Percentiles rank a stretch among this genome's conserved stretches.
Conservation (phyloP, 345 rosid species). For the Psidium friedrichsthalianum region DNA sequence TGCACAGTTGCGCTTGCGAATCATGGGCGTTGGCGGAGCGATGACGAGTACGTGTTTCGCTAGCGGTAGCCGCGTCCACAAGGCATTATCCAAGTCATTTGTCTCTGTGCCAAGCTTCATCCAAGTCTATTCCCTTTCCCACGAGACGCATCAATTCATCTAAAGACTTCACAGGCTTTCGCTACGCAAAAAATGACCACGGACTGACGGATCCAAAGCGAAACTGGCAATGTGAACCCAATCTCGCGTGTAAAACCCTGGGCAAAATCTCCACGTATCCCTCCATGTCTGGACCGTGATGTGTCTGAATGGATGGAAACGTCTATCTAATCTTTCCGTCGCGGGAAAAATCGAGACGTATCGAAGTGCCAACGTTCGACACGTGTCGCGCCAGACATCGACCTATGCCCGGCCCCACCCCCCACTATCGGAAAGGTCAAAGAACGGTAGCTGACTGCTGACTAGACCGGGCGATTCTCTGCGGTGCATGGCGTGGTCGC, state of each 20-base stretch:
- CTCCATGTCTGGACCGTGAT: neutral
- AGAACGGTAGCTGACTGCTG: neutral
- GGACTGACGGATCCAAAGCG: neutral
- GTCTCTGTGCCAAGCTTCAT: neutral
- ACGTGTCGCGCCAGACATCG: neutral
- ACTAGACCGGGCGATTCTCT: neutral
- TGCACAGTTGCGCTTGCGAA: neutral
- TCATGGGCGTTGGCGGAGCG: neutral
- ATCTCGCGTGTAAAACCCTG: neutral
- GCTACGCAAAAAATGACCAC: neutral
- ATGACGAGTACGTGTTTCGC: neutral
- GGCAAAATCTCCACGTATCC: neutral
- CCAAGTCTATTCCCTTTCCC: neutral
- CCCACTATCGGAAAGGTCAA: neutral
- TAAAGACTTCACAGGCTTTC: neutral
- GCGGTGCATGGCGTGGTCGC: neutral
- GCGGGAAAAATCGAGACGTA: neutral
- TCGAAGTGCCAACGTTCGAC: neutral
- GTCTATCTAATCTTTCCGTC: neutral
- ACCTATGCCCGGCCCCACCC: neutral
- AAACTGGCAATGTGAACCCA: neutral
- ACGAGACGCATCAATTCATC: neutral
- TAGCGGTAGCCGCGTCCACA: neutral
- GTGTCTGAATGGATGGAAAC: neutral
- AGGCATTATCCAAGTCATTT: neutral